phyloP scores from a whole-genome alignment of 1,139 yeast species.

The Kurtzmaniella quercitrusa region DNA sequence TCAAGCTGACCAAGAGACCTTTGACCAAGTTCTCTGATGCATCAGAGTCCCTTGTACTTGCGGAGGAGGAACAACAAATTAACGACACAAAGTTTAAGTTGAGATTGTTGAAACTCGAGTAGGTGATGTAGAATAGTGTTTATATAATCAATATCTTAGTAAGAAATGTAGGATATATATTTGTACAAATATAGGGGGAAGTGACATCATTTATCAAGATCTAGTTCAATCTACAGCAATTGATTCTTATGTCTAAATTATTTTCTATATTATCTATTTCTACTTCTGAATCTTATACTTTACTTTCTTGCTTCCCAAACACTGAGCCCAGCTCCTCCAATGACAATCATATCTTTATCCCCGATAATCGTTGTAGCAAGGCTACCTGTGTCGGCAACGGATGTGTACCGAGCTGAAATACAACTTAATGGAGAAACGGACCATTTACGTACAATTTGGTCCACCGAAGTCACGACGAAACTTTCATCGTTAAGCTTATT shows the following conservation, averaged over 20 bases:
- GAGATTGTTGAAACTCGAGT: conserved; percentile 65
- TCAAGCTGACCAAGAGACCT: conserved; percentile 73
- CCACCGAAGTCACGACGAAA: conserved; percentile 62
- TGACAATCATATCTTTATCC: conserved; percentile 27
- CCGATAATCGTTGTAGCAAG: conserved; percentile 34
- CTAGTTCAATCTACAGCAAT: background rate
- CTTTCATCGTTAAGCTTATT: conserved; percentile 19
- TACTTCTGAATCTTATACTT: too few species aligned
- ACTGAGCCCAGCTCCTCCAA: conserved; percentile 75
- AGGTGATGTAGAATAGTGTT: conserved; percentile 2
- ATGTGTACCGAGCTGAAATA: conserved; percentile 53
- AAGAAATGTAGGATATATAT: background rate
- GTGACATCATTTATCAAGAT: background rate
- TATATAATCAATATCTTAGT: conserved; percentile 7
- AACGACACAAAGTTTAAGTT: conserved; percentile 80
- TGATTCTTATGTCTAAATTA: too few species aligned
- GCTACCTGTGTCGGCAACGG: conserved; percentile 90
- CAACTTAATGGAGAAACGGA: conserved; percentile 32
- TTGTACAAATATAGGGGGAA: background rate
- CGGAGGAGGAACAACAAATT: conserved; percentile 87
- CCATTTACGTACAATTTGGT: conserved; percentile 76
- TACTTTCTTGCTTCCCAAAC: conserved; percentile 31
- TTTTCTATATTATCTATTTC: too few species aligned
- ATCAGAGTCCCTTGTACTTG: conserved; percentile 48
- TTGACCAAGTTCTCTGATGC: conserved; percentile 39